These are phyloP conservation scores for Aspergillus niger DNA, from an alignment of 2,329 filamentous ascomycete genomes.

Conservation along the genomic window DNA sequence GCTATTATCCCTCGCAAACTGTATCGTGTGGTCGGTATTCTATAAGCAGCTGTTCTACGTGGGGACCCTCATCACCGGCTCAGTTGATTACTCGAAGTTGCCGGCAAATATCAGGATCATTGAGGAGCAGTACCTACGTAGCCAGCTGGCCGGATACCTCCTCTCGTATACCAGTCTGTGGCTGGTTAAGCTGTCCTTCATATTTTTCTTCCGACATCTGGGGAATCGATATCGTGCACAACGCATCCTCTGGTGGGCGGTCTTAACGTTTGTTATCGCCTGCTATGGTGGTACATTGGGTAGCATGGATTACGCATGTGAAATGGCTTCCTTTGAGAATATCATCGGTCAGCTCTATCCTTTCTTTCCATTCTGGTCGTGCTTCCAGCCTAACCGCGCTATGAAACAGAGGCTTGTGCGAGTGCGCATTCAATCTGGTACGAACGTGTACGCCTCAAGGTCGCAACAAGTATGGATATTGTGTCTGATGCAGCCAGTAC, in stretches of 20 bases:
- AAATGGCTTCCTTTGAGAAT: background rate
- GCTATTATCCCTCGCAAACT: background rate
- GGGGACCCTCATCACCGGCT: background rate
- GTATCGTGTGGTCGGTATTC: background rate
- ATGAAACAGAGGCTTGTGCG: background rate
- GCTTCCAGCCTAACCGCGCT: too few species aligned
- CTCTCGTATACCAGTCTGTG: slow-evolving; percentile 1
- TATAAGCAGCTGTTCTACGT: background rate
- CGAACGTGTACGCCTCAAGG: background rate
- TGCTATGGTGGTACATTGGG: background rate
- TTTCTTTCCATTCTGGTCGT: too few species aligned
- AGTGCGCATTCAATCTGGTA: background rate
- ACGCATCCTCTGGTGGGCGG: slow-evolving; percentile 9
- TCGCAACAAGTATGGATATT: slow-evolving; percentile 6
- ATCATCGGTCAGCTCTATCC: background rate
- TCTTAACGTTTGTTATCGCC: background rate
- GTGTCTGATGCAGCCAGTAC: slow-evolving; percentile 11
- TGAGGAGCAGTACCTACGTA: background rate
- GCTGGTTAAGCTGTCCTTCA: slow-evolving; percentile 8
- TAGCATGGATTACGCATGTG: slow-evolving; percentile 4
- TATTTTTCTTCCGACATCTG: slow-evolving; percentile 9
- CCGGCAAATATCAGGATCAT: background rate
- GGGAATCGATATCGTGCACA: slow-evolving; percentile 7
- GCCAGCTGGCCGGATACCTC: slow-evolving; percentile 8
- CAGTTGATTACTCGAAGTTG: background rate